phyloP scores from a whole-genome alignment of 2,329 filamentous ascomycete genomes.

The Coniochaeta sp. region DNA sequence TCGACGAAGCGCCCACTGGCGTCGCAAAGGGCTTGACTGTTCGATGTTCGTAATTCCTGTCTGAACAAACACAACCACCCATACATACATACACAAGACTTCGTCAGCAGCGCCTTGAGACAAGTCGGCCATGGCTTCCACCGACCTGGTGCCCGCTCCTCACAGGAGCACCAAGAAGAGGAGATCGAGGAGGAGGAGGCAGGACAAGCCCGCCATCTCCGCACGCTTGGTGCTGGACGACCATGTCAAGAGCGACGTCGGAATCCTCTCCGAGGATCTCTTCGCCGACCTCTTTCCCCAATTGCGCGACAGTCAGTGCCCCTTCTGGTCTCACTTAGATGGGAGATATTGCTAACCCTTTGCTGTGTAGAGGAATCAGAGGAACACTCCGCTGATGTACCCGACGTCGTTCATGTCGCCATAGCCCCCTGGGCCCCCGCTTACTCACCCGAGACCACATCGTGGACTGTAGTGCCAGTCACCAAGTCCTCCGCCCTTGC shows the following conservation, averaged over 20 bases:
- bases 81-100: too few relatives aligned
- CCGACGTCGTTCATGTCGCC: constrained; percentile 55
- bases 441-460: constrained; percentile 48
- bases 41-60: background rate
- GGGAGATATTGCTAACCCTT: constrained; percentile 7
- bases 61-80: background rate
- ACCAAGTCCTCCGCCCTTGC: constrained; percentile 56
- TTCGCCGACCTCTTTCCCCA: constrained; percentile 73
- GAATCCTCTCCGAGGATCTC: constrained; percentile 79
- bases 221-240: constrained; percentile 80
- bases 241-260: constrained; percentile 76
- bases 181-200: constrained; percentile 45
- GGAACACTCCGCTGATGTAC: constrained; percentile 19
- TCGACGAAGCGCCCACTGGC: too few relatives aligned
- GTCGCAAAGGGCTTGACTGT: background rate
- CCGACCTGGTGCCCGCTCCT: constrained; percentile 12
- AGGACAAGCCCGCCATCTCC: constrained; percentile 68
- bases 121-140: constrained; percentile 16
- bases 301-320: constrained; percentile 41
- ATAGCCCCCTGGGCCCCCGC: constrained; percentile 66
- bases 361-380: constrained; percentile 11
- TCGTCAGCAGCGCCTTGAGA: too few relatives aligned
- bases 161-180: constrained; percentile 29
- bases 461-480: constrained; percentile 83
- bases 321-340: constrained; percentile 10